Percentiles rank a stretch among this genome's conserved stretches.
Conservation (phyloP, 306 rosid genomes). For the Begonia loranthoides region DNA sequence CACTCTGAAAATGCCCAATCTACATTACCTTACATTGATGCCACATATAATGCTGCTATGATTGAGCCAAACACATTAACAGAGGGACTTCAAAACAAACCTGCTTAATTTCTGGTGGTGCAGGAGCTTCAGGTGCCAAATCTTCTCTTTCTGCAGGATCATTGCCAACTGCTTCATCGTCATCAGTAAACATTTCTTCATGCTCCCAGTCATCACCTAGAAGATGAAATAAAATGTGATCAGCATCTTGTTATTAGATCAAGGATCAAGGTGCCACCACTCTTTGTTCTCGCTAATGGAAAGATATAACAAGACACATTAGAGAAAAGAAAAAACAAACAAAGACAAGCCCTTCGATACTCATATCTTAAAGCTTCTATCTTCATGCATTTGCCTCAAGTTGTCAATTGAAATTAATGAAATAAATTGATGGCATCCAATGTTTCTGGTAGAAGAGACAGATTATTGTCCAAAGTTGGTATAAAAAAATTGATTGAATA, state of each 20-base stretch:
- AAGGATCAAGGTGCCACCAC: too few relatives aligned
- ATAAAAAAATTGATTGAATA: neutral
- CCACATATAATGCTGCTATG: too few relatives aligned
- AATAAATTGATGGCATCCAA: neutral
- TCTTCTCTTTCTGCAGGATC: constrained; percentile 95
- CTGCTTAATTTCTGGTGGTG: constrained; percentile 98
- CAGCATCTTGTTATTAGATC: too few relatives aligned
- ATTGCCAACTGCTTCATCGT: constrained; percentile 89
- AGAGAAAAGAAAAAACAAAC: too few relatives aligned
- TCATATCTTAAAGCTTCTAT: neutral
- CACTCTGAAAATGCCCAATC: neutral
- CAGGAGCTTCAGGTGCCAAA: constrained; percentile 89
- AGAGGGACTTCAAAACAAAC: constrained; percentile 18
- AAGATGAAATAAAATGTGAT: constrained; percentile 1
- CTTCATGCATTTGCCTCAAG: neutral
- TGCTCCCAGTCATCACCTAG: constrained; percentile 99
- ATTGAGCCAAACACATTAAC: neutral
- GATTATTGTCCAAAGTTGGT: neutral
- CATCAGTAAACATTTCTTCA: constrained; percentile 94
- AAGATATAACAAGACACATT: neutral
- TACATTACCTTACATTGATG: neutral
- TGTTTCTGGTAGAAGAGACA: neutral
- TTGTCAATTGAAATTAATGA: neutral
- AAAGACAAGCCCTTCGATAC: neutral
- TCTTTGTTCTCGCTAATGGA: neutral